A percentile compares a stretch with the other conserved stretches of the same genome.
Evolutionary conservation across 2,329 filamentous ascomycete genomes (phyloP).

Genomic region (Aureobasidium sp.): DNA sequence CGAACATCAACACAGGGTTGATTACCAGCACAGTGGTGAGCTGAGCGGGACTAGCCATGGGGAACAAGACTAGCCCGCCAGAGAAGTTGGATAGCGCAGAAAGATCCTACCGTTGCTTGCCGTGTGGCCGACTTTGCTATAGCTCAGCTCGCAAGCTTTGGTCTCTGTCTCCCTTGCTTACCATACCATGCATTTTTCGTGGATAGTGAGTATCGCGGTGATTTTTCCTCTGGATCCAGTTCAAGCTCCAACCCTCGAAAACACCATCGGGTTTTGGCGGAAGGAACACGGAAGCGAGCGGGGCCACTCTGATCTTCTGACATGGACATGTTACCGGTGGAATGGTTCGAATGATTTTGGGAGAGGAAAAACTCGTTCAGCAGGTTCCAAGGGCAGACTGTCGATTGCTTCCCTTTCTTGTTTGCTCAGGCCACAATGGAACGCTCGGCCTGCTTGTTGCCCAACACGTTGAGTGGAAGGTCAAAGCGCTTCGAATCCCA

Average conservation of each 20-base stretch:
- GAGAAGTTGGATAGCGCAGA: background rate
- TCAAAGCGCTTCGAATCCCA: background rate
- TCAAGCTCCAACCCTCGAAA: background rate
- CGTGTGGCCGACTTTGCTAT: background rate
- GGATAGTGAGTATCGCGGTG: background rate
- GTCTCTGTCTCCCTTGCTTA: background rate
- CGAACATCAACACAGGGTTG: background rate
- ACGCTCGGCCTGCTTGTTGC: background rate
- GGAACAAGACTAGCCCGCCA: background rate
- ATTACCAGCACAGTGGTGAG: background rate
- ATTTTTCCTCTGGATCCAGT: background rate
- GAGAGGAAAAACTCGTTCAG: background rate
- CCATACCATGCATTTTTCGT: background rate
- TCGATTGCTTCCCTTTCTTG: background rate
- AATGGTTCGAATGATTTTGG: background rate
- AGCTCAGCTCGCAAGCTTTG: background rate
- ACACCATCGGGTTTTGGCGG: background rate
- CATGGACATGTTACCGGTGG: background rate
- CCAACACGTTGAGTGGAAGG: background rate
- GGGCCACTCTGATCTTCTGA: background rate
- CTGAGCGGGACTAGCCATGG: background rate
- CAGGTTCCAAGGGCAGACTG: background rate
- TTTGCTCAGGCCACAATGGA: background rate
- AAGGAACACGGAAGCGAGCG: background rate
- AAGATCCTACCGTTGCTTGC: background rate